phyloP scores from a whole-genome alignment of 257 asterid genomes.

The Leonotis leonurus region DNA sequence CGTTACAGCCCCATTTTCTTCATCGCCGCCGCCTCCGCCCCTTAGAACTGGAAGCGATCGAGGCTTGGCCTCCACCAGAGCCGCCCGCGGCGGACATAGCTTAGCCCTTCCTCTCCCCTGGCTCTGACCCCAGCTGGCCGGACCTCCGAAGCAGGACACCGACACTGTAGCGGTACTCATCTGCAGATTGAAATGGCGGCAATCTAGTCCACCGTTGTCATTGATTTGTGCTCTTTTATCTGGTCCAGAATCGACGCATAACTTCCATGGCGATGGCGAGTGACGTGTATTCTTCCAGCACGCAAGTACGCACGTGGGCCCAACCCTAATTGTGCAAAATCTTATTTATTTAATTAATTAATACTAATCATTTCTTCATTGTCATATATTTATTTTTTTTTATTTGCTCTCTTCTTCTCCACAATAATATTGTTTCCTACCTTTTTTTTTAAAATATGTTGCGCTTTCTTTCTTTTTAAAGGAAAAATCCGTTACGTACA shows the following conservation, averaged over 20 bases:
- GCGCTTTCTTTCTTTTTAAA: no score
- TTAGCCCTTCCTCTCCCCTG: constrained; percentile 17
- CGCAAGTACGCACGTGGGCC: not conserved
- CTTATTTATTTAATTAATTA: no score
- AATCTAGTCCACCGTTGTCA: not conserved
- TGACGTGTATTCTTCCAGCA: constrained; percentile 16
- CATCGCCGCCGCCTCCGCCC: constrained; percentile 27
- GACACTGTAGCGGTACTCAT: constrained; percentile 29
- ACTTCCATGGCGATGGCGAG: not conserved
- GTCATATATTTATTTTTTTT: no score
- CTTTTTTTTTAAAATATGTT: no score
- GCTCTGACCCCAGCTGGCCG: constrained; percentile 3
- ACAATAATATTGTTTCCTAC: no score
- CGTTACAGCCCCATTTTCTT: constrained; percentile 13
- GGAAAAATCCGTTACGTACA: no score
- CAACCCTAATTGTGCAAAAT: no score
- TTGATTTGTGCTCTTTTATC: not conserved
- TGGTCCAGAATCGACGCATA: constrained; percentile 20
- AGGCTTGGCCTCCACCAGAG: constrained; percentile 74
- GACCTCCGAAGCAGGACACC: constrained; percentile 19
- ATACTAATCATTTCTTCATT: no score
- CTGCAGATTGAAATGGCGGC: not conserved
- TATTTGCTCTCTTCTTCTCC: no score
- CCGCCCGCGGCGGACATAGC: constrained; percentile 34
- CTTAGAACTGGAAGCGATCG: constrained; percentile 36